A percentile compares a stretch with the other conserved stretches of the same genome.
Conservation (phyloP, 1,284 basidiomycete genomes). For the Boletus holoroseus region DNA sequence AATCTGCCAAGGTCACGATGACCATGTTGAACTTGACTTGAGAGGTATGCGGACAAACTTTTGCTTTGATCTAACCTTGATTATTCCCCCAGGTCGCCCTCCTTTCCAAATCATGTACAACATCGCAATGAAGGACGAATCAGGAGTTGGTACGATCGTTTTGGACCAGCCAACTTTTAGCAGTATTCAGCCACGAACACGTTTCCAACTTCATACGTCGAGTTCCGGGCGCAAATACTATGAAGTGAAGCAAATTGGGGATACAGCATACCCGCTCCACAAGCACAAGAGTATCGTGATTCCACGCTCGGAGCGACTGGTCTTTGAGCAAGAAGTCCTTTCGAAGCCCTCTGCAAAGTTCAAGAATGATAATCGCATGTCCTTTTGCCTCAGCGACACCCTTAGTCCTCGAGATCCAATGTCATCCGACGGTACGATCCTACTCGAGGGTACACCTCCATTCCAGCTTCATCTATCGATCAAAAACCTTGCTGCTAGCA, state of each 20-base stretch:
- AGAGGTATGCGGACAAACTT: slow-evolving; percentile 45
- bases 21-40: slow-evolving; percentile 77
- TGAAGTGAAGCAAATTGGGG: slow-evolving; percentile 82
- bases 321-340: slow-evolving; percentile 82
- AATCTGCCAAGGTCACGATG: slow-evolving; percentile 77
- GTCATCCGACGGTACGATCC: slow-evolving; percentile 53
- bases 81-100: slow-evolving; percentile 51
- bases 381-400: slow-evolving; percentile 72
- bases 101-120: slow-evolving; percentile 87
- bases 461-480: slow-evolving; percentile 77
- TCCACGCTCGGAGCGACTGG: slow-evolving; percentile 55
- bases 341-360: slow-evolving; percentile 75
- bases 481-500: slow-evolving; percentile 66
- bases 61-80: neutral
- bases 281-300: slow-evolving; percentile 57
- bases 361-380: slow-evolving; percentile 57
- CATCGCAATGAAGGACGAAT: slow-evolving; percentile 57
- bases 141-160: slow-evolving; percentile 56
- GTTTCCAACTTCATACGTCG: slow-evolving; percentile 80
- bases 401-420: slow-evolving; percentile 50
- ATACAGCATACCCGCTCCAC: slow-evolving; percentile 76
- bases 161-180: slow-evolving; percentile 75
- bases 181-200: slow-evolving; percentile 76
- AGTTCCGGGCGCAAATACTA: slow-evolving; percentile 82
- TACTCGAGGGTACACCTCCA: slow-evolving; percentile 77